Evolutionary conservation across 2,329 filamentous ascomycete genomes (phyloP).

Genomic region (Pyricularia grisea): DNA sequence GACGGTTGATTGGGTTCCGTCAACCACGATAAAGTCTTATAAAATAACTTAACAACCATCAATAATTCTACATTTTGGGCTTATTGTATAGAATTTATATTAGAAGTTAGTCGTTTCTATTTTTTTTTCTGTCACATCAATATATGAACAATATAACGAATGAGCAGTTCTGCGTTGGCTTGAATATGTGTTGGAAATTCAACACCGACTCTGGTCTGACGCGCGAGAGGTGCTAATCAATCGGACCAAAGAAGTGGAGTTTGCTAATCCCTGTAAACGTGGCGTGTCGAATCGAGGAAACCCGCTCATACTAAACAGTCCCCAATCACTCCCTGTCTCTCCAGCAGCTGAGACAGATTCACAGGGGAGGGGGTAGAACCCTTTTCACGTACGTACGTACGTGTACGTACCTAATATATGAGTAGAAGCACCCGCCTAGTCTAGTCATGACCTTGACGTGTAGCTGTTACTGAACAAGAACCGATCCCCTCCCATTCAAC

Average conservation of each 20-base stretch:
- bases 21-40: no score
- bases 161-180: not conserved
- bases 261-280: not conserved
- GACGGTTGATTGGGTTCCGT: not conserved
- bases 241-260: not conserved
- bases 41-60: no score
- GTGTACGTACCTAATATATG: not conserved
- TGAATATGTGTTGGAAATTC: not conserved
- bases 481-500: no score
- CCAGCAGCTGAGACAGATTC: slow-evolving; percentile 4
- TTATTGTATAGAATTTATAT: no score
- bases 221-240: not conserved
- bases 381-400: not conserved
- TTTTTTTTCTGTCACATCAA: not conserved
- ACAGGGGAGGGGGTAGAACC: not conserved
- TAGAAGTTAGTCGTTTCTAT: no score
- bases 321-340: not conserved
- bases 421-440: not conserved
- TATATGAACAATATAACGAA: not conserved
- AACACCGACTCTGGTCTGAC: not conserved
- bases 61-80: no score
- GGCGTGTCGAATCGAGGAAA: slow-evolving; percentile 4
- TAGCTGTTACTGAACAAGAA: not conserved
- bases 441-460: not conserved
- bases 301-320: slow-evolving; percentile 4